phyloP scores from a whole-genome alignment of 129 eudicot species.

The Smallanthus sonchifolius region DNA sequence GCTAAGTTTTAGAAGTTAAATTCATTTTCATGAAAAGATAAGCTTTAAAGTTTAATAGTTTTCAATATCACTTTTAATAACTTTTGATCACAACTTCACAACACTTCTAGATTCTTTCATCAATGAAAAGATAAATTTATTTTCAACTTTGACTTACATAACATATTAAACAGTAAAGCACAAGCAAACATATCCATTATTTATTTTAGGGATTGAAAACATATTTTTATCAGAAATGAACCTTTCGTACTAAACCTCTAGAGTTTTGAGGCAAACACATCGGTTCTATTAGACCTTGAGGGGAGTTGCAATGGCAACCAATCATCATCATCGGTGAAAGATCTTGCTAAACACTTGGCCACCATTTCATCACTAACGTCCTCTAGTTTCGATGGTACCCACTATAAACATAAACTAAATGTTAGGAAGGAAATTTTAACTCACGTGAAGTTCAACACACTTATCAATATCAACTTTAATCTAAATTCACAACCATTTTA shows the following conservation, averaged over 20 bases:
- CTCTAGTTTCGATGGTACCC: slow-evolving; percentile 33
- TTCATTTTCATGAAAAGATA: too few relatives aligned
- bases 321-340: slow-evolving; percentile 23
- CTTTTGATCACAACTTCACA: too few relatives aligned
- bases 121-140: too few relatives aligned
- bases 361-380: slow-evolving; percentile 30
- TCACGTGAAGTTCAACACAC: background rate
- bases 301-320: slow-evolving; percentile 30
- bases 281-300: background rate
- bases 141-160: background rate
- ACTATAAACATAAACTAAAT: slow-evolving; percentile 18
- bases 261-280: slow-evolving; percentile 13
- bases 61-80: too few relatives aligned
- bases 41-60: too few relatives aligned
- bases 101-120: too few relatives aligned
- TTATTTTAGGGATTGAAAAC: background rate
- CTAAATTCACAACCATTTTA: background rate
- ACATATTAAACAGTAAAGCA: background rate
- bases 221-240: background rate
- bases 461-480: background rate
- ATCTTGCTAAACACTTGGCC: slow-evolving; percentile 8
- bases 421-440: background rate
- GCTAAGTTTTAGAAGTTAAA: too few relatives aligned
- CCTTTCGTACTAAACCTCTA: background rate
- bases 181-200: background rate